Evolutionary conservation across 257 asterid species (phyloP).

Genomic region (Salvia splendens): DNA sequence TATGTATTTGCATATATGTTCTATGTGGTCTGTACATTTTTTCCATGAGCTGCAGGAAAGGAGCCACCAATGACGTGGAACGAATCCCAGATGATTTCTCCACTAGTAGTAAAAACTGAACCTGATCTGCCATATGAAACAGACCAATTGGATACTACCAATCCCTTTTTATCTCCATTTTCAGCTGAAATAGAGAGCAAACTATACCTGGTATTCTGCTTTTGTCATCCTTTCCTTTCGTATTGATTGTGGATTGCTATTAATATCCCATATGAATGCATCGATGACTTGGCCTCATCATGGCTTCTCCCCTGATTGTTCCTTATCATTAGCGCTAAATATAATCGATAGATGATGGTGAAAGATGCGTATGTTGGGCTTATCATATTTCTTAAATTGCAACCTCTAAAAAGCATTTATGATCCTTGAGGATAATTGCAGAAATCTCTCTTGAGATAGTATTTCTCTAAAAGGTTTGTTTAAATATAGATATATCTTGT

Average conservation of each 20-base stretch:
- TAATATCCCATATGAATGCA: neutral
- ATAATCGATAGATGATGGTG: neutral
- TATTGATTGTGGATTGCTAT: neutral
- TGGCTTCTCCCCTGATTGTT: neutral
- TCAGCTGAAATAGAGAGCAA: constrained; percentile 39
- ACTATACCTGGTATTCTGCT: constrained; percentile 41
- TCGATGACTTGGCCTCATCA: neutral
- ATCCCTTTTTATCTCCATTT: constrained; percentile 29
- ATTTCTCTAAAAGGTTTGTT: too few species aligned
- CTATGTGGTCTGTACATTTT: constrained; percentile 17
- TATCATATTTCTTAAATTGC: neutral
- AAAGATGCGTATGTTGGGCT: neutral
- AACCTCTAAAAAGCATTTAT: neutral
- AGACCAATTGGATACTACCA: neutral
- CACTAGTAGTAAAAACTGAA: constrained; percentile 34
- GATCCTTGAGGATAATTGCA: neutral
- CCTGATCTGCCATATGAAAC: constrained; percentile 30
- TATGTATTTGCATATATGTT: constrained; percentile 4
- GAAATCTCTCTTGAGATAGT: too few species aligned
- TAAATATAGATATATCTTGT: too few species aligned
- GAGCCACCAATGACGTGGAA: neutral
- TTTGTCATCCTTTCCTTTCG: neutral
- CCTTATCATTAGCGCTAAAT: neutral
- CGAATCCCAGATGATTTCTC: constrained; percentile 18
- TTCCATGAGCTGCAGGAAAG: constrained; percentile 31